Evolutionary conservation across 116 monocot genomes (phyloP).

Genomic region (Dioscorea cayenensis): DNA sequence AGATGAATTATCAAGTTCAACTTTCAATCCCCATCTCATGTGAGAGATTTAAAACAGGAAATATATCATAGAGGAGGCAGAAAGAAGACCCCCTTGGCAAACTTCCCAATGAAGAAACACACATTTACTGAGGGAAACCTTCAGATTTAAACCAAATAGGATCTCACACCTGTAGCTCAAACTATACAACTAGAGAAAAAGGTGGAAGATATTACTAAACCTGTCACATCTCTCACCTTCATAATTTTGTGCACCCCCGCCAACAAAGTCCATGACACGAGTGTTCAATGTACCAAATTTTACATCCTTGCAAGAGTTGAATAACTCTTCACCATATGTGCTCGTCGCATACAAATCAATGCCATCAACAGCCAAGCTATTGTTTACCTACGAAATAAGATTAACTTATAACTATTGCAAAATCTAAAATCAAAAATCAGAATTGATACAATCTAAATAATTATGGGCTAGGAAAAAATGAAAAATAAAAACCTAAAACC

Average conservation of each 20-base stretch:
- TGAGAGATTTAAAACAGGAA: too few relatives aligned
- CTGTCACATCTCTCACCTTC: constrained; percentile 38
- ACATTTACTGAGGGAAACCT: too few relatives aligned
- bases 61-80: too few relatives aligned
- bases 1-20: too few relatives aligned
- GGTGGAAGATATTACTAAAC: neutral
- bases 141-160: too few relatives aligned
- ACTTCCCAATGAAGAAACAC: too few relatives aligned
- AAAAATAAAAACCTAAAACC: too few relatives aligned
- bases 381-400: constrained; percentile 44
- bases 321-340: constrained; percentile 61
- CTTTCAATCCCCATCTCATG: too few relatives aligned
- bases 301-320: constrained; percentile 95
- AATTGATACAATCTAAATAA: too few relatives aligned
- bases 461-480: too few relatives aligned
- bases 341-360: constrained; percentile 73
- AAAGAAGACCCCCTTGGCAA: too few relatives aligned
- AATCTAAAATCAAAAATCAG: neutral
- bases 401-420: neutral
- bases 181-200: neutral
- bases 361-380: constrained; percentile 65
- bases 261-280: constrained; percentile 90
- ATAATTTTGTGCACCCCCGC: constrained; percentile 77
- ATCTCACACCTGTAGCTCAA: neutral
- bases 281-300: constrained; percentile 97